A percentile compares a stretch with the other conserved stretches of the same genome.
Evolutionary conservation across 371 early-diverging fungal species (phyloP).

Genomic region (Vairimorpha ceranae): DNA sequence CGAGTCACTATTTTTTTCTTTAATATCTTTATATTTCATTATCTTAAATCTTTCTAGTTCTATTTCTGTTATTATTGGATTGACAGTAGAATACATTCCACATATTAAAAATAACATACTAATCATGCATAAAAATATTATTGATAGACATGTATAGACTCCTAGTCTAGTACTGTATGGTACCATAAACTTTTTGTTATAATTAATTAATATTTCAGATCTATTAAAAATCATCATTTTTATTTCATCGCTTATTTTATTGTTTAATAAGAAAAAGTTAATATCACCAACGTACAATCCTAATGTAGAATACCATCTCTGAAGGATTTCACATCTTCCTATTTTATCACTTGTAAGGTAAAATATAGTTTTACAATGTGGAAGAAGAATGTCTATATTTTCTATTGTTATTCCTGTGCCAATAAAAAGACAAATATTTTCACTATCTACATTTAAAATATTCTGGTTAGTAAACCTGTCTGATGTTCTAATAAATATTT

Average conservation of each 20-base stretch:
- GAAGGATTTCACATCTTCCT: not conserved
- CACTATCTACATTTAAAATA: not conserved
- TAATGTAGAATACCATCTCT: not conserved
- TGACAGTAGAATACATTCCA: not conserved
- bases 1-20: not conserved
- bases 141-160: not conserved
- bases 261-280: not conserved
- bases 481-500: not conserved
- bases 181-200: not conserved
- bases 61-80: conserved; percentile 5
- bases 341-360: not conserved
- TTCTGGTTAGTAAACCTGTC: no score
- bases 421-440: not conserved
- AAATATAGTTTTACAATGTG: not conserved
- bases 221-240: not conserved
- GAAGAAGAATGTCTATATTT: not conserved
- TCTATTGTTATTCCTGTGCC: not conserved
- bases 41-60: conserved; percentile 10
- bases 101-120: not conserved
- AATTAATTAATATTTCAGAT: not conserved
- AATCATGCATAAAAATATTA: not conserved
- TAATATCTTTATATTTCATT: conserved; percentile 8
- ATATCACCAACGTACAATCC: no score
- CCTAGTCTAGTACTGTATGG: not conserved
- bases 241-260: not conserved